Base-by-base conservation (phyloP, 2,329 filamentous ascomycete genomes). In the Ceratocystis variospora region DNA sequence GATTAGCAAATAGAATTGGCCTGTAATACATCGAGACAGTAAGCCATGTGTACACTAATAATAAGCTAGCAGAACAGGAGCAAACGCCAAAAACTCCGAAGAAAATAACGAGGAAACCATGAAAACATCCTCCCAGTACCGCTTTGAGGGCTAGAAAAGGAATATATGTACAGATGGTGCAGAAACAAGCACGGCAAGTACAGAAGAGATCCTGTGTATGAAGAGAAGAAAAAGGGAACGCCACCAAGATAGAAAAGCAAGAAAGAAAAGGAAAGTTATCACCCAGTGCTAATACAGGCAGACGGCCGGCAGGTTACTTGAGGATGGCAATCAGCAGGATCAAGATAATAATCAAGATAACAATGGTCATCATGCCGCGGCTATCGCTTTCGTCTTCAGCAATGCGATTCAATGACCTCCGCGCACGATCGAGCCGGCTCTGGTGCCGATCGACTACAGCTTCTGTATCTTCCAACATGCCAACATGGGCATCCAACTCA, bases 401-500 rank as follows among this genome's bases (percentile, higher is more conserved):
- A 68, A 97, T 84, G 70, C 81, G 82, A 50, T 87, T 86, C 69
- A 99, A 77, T 70, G 87, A 81, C 70, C 82, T 83, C 71, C 85
- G 82, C 41, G 93, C 94, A 8, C 89, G 80, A 70, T 91, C 84
- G 63, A 99, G 79, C 62, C 89, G 85, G 31, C 79, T 80, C 74
- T 87, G 83, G 76, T 97, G 92, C 67, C 92, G 79, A 74, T 96
- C 91, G 6, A 92, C 88, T 22, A 87, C 82, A 57, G 83, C 82
- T 73, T 97, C 94, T 57, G 95, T 85, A 72, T 96, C 93, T 74
- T 96, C 93, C 37, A 99, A 80, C 79, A 99, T 80, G 71, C 87
- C 81, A 46, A 95, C 88, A 72, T 99, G 94, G 71, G 86, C 87
- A 71, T 97, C 94, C 45, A 99, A 81, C 79, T 99, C 94, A 74